Evolutionary conservation across 805 yeast genomes (phyloP), one percentile per base, ranked within the genome.

Genomic region (Diddensiella transvaalensis): DNA sequence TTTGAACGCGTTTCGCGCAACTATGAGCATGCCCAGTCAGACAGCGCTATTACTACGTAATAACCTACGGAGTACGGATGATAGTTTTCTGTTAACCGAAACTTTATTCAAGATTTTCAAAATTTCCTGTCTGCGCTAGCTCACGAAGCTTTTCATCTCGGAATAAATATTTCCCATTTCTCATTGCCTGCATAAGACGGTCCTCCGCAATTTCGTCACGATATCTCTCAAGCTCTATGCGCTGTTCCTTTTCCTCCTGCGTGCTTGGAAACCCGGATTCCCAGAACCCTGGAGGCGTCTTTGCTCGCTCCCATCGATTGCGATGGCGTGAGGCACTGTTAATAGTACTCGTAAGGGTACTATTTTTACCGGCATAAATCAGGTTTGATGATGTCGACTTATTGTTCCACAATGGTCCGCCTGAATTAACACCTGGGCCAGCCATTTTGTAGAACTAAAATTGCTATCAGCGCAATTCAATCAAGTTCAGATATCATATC

Each of bases 281-380:
- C 53, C 78, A 80, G 62, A 74, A 79, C 0, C 85, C 85, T 0
- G 81, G 81, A 1, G 85, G 85, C 1, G 78, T 69, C 2, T 68
- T 67, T 0, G 72, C 71, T 38, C 74, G 61, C 4, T 56, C 60
- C 57, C 68, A 64, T 21, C 60, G 33, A 41, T 66, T 61, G 6
- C 58, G 46, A 38, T 65, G 63, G 2, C 61, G 50, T 3, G 63
- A 55, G 17, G 47, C 52, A 11, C 42, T 42, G 24, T 48, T 45
- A 21, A 57, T 45, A n/a, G 55, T 44, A 6, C 33, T 38, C 15
- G 38, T 15, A 10, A 35, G 17, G 18, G 15, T 35, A 10, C 38
- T 32, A 2, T 38, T 30, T 10, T 30, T 29, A 24, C 15, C 26
- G n/a, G 18, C 19, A 17, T 36, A 18, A 3, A 29, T 17, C n/a